phyloP scores from a whole-genome alignment of 1,139 yeast species.

The Magnusiomyces tetraspermus region DNA sequence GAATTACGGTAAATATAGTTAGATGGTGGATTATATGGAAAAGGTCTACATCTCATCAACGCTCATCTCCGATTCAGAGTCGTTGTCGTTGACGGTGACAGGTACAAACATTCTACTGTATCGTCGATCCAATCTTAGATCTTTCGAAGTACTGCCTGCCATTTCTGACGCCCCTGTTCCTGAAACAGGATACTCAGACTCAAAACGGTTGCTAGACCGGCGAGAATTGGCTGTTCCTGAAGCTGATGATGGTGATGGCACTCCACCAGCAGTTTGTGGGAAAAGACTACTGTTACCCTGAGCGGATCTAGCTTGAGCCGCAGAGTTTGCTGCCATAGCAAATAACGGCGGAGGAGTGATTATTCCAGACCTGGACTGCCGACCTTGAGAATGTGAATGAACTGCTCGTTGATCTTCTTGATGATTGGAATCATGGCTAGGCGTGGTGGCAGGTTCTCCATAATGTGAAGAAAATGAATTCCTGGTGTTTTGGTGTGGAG shows the following conservation, averaged over 20 bases:
- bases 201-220: not conserved
- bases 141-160: not conserved
- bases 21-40: no score
- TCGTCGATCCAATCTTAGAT: not conserved
- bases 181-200: not conserved
- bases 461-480: not conserved
- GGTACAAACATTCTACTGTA: constrained; percentile 3
- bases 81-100: not conserved
- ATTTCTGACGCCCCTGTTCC: not conserved
- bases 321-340: not conserved
- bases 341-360: constrained; percentile 3
- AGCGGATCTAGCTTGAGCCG: not conserved
- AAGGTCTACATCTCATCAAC: constrained; percentile 1
- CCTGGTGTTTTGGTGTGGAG: not conserved
- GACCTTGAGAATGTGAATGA: not conserved
- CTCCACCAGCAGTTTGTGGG: no score
- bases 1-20: no score
- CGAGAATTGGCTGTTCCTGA: not conserved
- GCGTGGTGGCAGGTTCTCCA: no score
- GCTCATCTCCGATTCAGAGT: constrained; percentile 2
- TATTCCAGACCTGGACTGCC: not conserved
- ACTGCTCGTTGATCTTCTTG: not conserved
- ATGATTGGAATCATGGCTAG: not conserved
- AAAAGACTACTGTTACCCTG: not conserved
- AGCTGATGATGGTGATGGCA: not conserved